A percentile compares a stretch with the other conserved stretches of the same genome.
Conservation (phyloP, 1,139 yeast genomes). For the Ogataea hybrid region DNA sequence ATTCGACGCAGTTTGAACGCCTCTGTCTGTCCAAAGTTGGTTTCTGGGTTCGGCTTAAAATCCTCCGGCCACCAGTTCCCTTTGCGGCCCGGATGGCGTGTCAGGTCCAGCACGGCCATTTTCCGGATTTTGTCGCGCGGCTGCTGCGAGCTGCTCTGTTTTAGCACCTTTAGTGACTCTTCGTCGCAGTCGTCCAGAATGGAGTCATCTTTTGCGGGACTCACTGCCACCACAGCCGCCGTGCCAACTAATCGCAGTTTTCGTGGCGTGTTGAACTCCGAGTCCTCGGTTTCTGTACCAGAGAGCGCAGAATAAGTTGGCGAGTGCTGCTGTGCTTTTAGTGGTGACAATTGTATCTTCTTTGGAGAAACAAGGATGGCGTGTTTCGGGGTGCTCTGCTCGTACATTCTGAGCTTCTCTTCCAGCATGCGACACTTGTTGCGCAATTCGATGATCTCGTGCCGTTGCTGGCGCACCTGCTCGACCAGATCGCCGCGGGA, state of each 20-base stretch:
- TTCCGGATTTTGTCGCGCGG: conserved; percentile 11
- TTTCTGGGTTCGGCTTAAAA: conserved; percentile 26
- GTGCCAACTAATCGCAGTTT: conserved; percentile 1
- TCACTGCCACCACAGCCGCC: neutral
- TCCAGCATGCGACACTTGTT: conserved; percentile 1
- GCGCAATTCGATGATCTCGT: neutral
- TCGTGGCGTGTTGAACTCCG: conserved; percentile 3
- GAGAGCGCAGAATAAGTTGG: conserved; percentile 7
- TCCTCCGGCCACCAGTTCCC: conserved; percentile 33
- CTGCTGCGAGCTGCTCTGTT: conserved; percentile 10
- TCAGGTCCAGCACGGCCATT: conserved; percentile 18
- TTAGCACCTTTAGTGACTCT: conserved; percentile 8
- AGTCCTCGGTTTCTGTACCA: conserved; percentile 17
- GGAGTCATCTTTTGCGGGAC: too few species aligned
- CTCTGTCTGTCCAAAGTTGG: conserved; percentile 19
- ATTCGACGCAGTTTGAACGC: conserved; percentile 23
- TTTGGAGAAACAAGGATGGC: neutral
- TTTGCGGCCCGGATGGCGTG: conserved; percentile 22
- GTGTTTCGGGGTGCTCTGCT: neutral
- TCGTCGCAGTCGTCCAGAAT: conserved; percentile 4
- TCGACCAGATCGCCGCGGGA: neutral
- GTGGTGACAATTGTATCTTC: neutral
- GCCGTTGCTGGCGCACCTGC: neutral
- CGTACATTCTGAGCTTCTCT: neutral
- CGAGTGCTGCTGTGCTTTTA: neutral